Base-by-base conservation (phyloP, 1,284 basidiomycete genomes). In the Ganoderma sinense region DNA sequence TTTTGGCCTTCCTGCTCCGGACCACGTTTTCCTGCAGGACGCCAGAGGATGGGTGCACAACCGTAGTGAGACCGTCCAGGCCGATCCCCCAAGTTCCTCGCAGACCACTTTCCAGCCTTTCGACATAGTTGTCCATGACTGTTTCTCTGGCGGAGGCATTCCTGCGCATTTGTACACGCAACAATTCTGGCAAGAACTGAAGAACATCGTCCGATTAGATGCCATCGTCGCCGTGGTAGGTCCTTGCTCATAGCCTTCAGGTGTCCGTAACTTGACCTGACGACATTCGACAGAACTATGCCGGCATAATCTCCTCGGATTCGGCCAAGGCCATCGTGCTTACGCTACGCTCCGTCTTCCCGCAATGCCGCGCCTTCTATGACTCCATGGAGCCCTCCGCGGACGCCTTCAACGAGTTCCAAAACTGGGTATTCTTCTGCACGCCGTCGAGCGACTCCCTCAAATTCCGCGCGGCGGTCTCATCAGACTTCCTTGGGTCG, bases 121-220 rank as follows among this genome's bases (percentile, higher is more conserved):
- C 78, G 93, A 94, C 78, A 89, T 94, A 74, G 87, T 96, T 23
- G 84, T 97, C 0, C 97, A 98, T 76, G 97, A 97, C 77, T 94
- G 93, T 75, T 98, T 97, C 80, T 95, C 95, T 13, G 96, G 96
- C 2, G 97, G 96, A 4, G 88, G 88, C 26, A 90, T 98, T 4
- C 95, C 96, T 0, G 84, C 89, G 20, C 90, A 95, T 75, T 82
- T 98, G 55, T 97, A 93, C 80, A 94, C 95, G 0, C 64, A 86
- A 31, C 90, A 95, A 73, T 97, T 97, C 77, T 97, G 95, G 94
- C 71, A 83, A 45, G 89, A 91, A 66, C 79, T 97, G 61, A 90
- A 89, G 75, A 77, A 79, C 5, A 78, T 91, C 23, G 85, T 97
- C 78, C 85, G 87, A n/a, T 82, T 87, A 0, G 89, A 94, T 65